A percentile compares a stretch with the other conserved stretches of the same genome.
phyloP scores from a whole-genome alignment of 495 filamentous ascomycete species.

The Tuber microsphaerosporum region DNA sequence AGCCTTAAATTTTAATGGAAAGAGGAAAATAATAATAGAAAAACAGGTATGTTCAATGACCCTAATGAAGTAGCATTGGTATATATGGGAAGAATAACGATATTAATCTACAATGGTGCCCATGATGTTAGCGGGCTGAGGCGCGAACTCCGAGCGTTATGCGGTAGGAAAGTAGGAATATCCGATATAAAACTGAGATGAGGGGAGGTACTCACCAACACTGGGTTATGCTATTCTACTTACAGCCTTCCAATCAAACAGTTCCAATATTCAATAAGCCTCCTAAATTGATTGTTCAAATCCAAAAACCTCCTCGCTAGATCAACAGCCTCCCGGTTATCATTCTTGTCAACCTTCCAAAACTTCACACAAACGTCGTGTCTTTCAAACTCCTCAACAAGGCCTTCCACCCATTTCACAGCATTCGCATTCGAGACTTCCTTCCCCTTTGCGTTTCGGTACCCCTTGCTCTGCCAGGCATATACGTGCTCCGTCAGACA shows the following conservation, averaged over 20 bases:
- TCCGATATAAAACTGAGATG: not conserved
- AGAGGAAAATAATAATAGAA: not conserved
- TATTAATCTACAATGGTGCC: not conserved
- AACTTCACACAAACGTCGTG: slow-evolving; percentile 20
- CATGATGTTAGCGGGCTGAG: not conserved
- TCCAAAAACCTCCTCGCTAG: slow-evolving; percentile 21
- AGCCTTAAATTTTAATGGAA: not conserved
- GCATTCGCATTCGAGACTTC: slow-evolving; percentile 20
- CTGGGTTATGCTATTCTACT: not conserved
- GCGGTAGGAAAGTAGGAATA: not conserved
- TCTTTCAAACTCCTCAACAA: slow-evolving; percentile 19
- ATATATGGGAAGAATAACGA: not conserved
- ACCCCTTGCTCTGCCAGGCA: slow-evolving; percentile 24
- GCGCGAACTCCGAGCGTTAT: not conserved
- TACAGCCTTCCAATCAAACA: not conserved
- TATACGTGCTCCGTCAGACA: slow-evolving; percentile 24
- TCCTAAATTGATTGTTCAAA: slow-evolving; percentile 12
- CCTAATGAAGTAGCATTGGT: not conserved
- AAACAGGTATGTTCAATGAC: not conserved
- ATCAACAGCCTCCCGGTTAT: slow-evolving; percentile 16
- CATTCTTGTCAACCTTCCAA: slow-evolving; percentile 33
- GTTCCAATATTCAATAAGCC: not conserved
- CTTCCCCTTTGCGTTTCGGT: slow-evolving; percentile 23
- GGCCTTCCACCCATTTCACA: slow-evolving; percentile 24
- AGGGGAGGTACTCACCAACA: not conserved